These are phyloP conservation scores for Achaetomiella virescens DNA, from an alignment of 495 filamentous ascomycete genomes.

Conservation along the genomic window DNA sequence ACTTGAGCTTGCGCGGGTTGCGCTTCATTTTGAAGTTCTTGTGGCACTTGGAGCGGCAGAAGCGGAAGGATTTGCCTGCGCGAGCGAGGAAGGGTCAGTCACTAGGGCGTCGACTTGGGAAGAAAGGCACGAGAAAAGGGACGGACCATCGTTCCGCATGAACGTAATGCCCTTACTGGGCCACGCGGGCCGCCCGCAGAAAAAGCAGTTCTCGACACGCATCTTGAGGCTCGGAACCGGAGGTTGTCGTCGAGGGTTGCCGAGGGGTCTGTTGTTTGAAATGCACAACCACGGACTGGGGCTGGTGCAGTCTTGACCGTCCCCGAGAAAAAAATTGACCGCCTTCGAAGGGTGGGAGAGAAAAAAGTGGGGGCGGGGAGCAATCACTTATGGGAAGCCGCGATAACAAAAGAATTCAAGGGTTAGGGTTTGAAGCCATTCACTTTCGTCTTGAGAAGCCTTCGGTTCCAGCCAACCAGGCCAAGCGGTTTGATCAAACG, in stretches of 20 bases:
- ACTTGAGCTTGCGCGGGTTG: slow-evolving; percentile 69
- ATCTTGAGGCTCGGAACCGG: slow-evolving; percentile 27
- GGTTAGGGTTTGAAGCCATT: neutral
- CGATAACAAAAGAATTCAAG: neutral
- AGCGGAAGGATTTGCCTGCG: slow-evolving; percentile 59
- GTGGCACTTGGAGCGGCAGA: slow-evolving; percentile 88
- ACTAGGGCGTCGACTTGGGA: neutral
- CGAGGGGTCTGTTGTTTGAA: slow-evolving; percentile 14
- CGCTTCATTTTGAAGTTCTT: slow-evolving; percentile 99
- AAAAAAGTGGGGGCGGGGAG: slow-evolving; percentile 6
- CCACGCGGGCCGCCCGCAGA: slow-evolving; percentile 79
- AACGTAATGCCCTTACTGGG: slow-evolving; percentile 82
- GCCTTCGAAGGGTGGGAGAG: slow-evolving; percentile 3
- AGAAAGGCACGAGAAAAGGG: slow-evolving; percentile 21
- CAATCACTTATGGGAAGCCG: neutral
- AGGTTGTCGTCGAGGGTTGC: slow-evolving; percentile 4
- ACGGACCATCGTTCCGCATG: slow-evolving; percentile 63
- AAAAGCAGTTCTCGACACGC: slow-evolving; percentile 77
- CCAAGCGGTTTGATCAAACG: neutral
- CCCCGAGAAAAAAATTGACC: slow-evolving; percentile 20
- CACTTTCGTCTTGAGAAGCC: neutral
- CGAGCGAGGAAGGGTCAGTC: neutral
- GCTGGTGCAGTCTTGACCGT: slow-evolving; percentile 1
- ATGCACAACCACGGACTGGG: slow-evolving; percentile 4
- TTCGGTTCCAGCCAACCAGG: too few relatives aligned